phyloP scores from a whole-genome alignment of 140 eudicot genomes.

The Flaveria floridana region DNA sequence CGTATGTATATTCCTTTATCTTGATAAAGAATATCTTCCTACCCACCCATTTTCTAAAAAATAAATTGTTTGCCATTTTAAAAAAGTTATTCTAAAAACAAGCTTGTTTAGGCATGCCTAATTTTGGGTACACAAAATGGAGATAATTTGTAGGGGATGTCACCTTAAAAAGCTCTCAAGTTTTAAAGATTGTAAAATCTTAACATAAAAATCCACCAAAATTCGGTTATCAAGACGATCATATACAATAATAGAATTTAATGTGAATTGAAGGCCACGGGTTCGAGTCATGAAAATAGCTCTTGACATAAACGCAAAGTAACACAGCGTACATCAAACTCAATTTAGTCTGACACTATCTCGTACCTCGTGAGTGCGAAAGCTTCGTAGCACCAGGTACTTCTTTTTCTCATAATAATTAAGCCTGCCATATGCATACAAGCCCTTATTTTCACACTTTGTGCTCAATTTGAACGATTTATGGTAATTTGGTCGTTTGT shows the following conservation, averaged over 20 bases:
- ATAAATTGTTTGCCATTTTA: neutral
- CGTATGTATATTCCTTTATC: too few species aligned
- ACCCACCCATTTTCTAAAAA: neutral
- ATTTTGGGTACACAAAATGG: neutral
- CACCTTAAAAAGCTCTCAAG: neutral
- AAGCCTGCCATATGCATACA: constrained; percentile 27
- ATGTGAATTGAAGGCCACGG: too few species aligned
- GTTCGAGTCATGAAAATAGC: too few species aligned
- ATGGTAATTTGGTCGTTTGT: constrained; percentile 28
- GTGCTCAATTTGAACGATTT: constrained; percentile 22
- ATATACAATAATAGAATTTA: constrained; percentile 4
- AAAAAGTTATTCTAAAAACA: constrained; percentile 16
- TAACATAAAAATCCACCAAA: constrained; percentile 24
- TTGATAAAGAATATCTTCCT: neutral
- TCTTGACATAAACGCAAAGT: too few species aligned
- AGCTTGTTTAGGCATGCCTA: constrained; percentile 23
- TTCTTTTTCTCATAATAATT: neutral
- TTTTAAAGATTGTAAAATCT: constrained; percentile 27
- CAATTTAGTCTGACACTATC: too few species aligned
- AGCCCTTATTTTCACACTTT: constrained; percentile 28
- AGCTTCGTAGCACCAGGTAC: too few species aligned
- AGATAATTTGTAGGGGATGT: too few species aligned
- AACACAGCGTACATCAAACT: too few species aligned
- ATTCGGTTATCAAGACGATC: constrained; percentile 16
- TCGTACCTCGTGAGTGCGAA: too few species aligned